Evolutionary conservation across 768 basidiomycete genomes (phyloP).

Genomic region (Lactarius akahatsu): DNA sequence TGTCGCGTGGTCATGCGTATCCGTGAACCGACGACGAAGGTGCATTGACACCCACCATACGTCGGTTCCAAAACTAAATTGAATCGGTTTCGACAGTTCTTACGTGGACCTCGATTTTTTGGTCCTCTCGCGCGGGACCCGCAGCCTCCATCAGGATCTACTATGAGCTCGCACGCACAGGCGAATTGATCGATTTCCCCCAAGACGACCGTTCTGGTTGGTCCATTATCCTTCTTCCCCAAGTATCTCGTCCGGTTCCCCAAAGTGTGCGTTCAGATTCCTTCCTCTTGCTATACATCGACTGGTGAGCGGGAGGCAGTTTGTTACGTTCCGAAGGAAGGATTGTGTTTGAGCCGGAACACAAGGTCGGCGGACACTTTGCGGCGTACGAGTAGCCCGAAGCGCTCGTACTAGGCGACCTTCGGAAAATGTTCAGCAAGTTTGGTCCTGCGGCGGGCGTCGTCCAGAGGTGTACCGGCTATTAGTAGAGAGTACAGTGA

Average conservation of each 20-base stretch:
- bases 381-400: slow-evolving; percentile 53
- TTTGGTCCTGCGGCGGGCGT: slow-evolving; percentile 47
- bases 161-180: slow-evolving; percentile 41
- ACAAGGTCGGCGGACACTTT: slow-evolving; percentile 40
- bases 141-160: slow-evolving; percentile 61
- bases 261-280: too few species aligned
- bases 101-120: slow-evolving; percentile 52
- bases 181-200: too few species aligned
- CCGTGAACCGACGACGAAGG: slow-evolving; percentile 57
- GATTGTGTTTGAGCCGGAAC: slow-evolving; percentile 49
- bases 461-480: not conserved
- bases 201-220: too few species aligned
- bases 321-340: slow-evolving; percentile 35
- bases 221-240: too few species aligned
- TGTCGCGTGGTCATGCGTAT: slow-evolving; percentile 41
- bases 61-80: not conserved
- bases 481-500: slow-evolving; percentile 28
- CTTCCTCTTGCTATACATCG: not conserved
- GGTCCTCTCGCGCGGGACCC: slow-evolving; percentile 59
- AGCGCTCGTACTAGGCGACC: slow-evolving; percentile 47
- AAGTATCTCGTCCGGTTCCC: too few species aligned
- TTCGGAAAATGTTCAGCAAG: slow-evolving; percentile 57
- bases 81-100: slow-evolving; percentile 41
- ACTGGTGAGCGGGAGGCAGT: not conserved
- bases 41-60: slow-evolving; percentile 21